phyloP scores from a whole-genome alignment of 2,329 filamentous ascomycete genomes.

The Nemania sp. region DNA sequence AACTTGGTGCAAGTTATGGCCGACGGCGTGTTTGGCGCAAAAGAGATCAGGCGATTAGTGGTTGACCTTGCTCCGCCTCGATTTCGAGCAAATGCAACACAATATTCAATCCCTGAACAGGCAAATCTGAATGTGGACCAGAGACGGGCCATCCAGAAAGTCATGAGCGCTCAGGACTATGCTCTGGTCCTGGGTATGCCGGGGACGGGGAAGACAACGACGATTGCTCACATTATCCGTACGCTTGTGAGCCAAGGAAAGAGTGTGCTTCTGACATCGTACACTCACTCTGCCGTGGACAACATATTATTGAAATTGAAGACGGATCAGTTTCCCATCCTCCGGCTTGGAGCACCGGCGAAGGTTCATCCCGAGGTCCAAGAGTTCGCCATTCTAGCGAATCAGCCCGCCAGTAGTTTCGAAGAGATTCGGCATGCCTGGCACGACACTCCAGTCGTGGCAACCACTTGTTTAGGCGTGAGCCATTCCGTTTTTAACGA shows the following conservation, averaged over 20 bases:
- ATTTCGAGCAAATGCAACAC: constrained; percentile 70
- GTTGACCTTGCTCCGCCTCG: constrained; percentile 74
- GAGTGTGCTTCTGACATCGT: constrained; percentile 89
- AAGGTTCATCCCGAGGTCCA: constrained; percentile 90
- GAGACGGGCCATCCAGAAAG: constrained; percentile 83
- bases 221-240: constrained; percentile 95
- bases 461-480: constrained; percentile 91
- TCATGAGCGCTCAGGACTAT: constrained; percentile 94
- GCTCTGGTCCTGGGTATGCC: constrained; percentile 98
- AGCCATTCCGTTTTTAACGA: constrained; percentile 87
- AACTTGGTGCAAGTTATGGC: constrained; percentile 94
- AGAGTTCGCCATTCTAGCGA: constrained; percentile 80
- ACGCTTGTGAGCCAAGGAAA: constrained; percentile 88
- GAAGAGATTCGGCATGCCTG: constrained; percentile 84
- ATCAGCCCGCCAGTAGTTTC: constrained; percentile 73
- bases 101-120: constrained; percentile 65
- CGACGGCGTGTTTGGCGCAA: constrained; percentile 70
- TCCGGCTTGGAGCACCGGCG: constrained; percentile 82
- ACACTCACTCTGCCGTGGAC: constrained; percentile 97
- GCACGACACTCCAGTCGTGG: constrained; percentile 85
- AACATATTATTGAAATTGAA: constrained; percentile 95
- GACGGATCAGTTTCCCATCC: constrained; percentile 73
- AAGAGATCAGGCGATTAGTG: constrained; percentile 76
- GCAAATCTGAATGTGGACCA: constrained; percentile 85
- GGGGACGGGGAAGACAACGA: constrained; percentile 96